A percentile compares a stretch with the other conserved stretches of the same genome.
Evolutionary conservation across 768 basidiomycete species (phyloP).

Genomic region (Russula dissimulans): DNA sequence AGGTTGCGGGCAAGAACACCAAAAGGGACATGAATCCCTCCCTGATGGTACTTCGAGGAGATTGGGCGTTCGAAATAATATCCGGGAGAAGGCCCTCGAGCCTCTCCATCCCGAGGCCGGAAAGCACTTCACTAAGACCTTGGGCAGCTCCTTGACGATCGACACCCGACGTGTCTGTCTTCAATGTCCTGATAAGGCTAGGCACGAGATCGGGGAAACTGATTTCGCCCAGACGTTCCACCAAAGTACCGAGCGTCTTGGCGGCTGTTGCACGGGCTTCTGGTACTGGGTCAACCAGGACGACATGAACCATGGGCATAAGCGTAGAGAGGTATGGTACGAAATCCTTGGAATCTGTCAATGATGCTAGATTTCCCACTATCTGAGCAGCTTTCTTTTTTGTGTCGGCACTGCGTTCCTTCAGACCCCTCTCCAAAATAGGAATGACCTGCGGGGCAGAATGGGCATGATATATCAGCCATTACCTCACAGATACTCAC

Average conservation of each 20-base stretch:
- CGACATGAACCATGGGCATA: conserved; percentile 83
- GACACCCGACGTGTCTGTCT: conserved; percentile 88
- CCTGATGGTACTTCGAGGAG: conserved; percentile 80
- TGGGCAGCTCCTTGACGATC: conserved; percentile 98
- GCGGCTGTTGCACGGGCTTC: conserved; percentile 97
- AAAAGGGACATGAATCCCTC: conserved; percentile 99
- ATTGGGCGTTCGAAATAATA: conserved; percentile 85
- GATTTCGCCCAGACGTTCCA: conserved; percentile 88
- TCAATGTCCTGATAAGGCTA: conserved; percentile 77
- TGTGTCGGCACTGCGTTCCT: conserved; percentile 85
- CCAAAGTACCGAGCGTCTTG: conserved; percentile 91
- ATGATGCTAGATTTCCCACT: conserved; percentile 90
- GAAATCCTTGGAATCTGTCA: conserved; percentile 87
- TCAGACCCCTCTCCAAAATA: conserved; percentile 86
- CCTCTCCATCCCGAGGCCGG: conserved; percentile 95
- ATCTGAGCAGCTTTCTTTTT: conserved; percentile 96
- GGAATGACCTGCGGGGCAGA: conserved; percentile 63
- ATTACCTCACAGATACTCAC: neutral
- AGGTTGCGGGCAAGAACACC: conserved; percentile 91
- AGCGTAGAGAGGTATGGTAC: conserved; percentile 87
- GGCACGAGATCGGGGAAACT: conserved; percentile 96
- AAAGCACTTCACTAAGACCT: conserved; percentile 89
- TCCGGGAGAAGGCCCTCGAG: conserved; percentile 91
- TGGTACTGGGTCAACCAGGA: conserved; percentile 94
- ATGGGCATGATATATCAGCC: conserved; percentile 1